Base-by-base conservation (phyloP, 75 land plant species). In the Larix kaempferi region DNA sequence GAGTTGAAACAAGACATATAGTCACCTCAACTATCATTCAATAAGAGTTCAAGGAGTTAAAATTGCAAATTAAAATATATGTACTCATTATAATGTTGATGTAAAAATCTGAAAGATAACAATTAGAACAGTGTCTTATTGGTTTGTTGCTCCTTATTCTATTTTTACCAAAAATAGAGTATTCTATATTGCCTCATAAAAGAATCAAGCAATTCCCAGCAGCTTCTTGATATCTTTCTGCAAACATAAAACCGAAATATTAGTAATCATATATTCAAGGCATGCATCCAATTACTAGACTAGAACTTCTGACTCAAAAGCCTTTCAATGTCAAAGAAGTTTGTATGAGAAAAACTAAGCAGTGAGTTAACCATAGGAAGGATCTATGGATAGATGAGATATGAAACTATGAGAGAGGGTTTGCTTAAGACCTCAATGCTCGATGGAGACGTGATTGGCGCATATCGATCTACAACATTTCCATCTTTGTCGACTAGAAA, bases 401-500 rank as follows among this genome's bases (percentile, higher is more conserved):
- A 11, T 13, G 17, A 21, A 73, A 14, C 16, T 16, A 21, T 57
- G 16, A 26, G 26, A 71, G 26, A 72, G 37, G 5, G 61, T 25
- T 6, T 21, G 44, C 29, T 75, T 77, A 86, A 35, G 21, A 80
- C 94, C 94, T 91, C 95, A 33, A 93, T 80, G 69, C 84, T 87
- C 58, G 82, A 81, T 52, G 96, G 96, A 55, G 89, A 78, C 19
- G 97, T 95, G 6, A 90, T 93, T 2, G 98, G 98, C 11, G 90
- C 90, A 80, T 89, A 95, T n/a, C 98, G 92, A 5, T 86, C 89
- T 11, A 93, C 92, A 56, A 95, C 98, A 26, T 89, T 78, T 3
- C 98, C 98, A 11, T 89, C 86, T 73, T 87, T 88, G 76, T 89
- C 91, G 33, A 93, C 88, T 77, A 95, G 77, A 74, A 95, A 95